Conservation (phyloP, 305 asterid genomes). For the Andrographis paniculata region DNA sequence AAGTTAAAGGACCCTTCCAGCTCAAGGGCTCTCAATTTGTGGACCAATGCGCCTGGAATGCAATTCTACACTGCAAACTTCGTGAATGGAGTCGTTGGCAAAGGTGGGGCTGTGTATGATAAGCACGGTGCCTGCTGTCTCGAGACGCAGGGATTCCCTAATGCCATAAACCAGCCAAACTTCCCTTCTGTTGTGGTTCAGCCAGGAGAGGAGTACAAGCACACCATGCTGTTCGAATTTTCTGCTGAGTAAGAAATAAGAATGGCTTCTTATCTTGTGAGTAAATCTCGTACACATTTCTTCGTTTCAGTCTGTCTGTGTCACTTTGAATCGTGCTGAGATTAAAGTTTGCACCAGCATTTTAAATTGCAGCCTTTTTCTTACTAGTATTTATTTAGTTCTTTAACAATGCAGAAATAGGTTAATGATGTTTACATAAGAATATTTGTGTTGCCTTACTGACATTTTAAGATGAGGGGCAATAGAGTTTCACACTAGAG, state of each 20-base stretch:
- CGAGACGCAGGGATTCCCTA: conserved; percentile 96
- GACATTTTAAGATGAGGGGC: no score
- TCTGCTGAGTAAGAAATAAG: conserved; percentile 33
- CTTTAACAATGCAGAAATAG: no score
- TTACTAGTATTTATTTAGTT: no score
- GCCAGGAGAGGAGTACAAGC: conserved; percentile 73
- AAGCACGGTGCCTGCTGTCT: conserved; percentile 77
- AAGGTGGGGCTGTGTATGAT: conserved; percentile 70
- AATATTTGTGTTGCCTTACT: no score
- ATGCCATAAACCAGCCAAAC: conserved; percentile 67
- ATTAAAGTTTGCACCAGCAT: no score
- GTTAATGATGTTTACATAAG: no score
- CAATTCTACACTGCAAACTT: conserved; percentile 93
- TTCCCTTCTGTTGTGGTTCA: conserved; percentile 69
- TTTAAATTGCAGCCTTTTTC: no score
- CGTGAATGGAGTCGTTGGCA: conserved; percentile 66
- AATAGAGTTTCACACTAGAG: no score
- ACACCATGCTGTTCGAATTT: conserved; percentile 79
- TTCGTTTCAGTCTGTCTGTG: no score
- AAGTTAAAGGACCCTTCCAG: conserved; percentile 68
- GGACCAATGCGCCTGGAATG: conserved; percentile 95
- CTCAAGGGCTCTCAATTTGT: conserved; percentile 68
- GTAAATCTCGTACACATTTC: no score
- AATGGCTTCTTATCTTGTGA: no score
- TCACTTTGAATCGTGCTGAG: no score